A percentile compares a stretch with the other conserved stretches of the same genome.
Evolutionary conservation across 2,329 filamentous ascomycete genomes (phyloP).

Genomic region (Aspergillus piperis): DNA sequence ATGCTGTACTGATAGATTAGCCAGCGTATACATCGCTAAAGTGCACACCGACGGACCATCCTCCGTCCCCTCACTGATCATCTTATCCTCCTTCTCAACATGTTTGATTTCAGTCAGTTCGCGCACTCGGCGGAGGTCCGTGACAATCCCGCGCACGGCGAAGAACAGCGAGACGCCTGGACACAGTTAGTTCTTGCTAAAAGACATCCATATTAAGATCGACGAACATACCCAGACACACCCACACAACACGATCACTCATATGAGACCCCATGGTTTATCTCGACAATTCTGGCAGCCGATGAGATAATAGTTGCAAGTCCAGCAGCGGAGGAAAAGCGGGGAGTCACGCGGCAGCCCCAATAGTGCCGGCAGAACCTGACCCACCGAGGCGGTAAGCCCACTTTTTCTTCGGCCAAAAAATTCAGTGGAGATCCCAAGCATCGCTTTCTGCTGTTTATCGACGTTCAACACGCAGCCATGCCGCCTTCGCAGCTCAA

Average conservation of each 20-base stretch:
- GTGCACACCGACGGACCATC: slow-evolving; percentile 50
- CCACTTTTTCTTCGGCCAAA: slow-evolving; percentile 31
- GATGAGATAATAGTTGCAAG: no score
- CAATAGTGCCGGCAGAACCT: slow-evolving; percentile 31
- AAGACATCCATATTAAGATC: no score
- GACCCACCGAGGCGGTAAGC: slow-evolving; percentile 35
- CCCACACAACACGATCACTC: slow-evolving; percentile 42
- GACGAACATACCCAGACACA: slow-evolving; percentile 37
- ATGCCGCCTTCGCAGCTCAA: slow-evolving; percentile 98
- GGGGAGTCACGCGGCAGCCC: slow-evolving; percentile 17
- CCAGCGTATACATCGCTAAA: not conserved
- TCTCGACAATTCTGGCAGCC: no score
- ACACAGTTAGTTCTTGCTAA: slow-evolving; percentile 6
- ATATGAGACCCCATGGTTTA: slow-evolving; percentile 36
- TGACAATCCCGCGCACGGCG: slow-evolving; percentile 57
- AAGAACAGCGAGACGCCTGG: slow-evolving; percentile 50
- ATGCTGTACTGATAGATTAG: slow-evolving; percentile 43
- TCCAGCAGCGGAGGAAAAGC: slow-evolving; percentile 3
- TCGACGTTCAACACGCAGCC: slow-evolving; percentile 27
- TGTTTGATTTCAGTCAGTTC: slow-evolving; percentile 63
- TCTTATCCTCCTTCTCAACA: slow-evolving; percentile 65
- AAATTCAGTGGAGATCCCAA: slow-evolving; percentile 29
- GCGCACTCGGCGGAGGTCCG: slow-evolving; percentile 47
- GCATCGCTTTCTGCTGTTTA: slow-evolving; percentile 13
- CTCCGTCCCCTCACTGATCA: slow-evolving; percentile 74